These are phyloP conservation scores for Incumbomyces delicatus DNA, from an alignment of 2,329 filamentous ascomycete species.

Conservation along the genomic window DNA sequence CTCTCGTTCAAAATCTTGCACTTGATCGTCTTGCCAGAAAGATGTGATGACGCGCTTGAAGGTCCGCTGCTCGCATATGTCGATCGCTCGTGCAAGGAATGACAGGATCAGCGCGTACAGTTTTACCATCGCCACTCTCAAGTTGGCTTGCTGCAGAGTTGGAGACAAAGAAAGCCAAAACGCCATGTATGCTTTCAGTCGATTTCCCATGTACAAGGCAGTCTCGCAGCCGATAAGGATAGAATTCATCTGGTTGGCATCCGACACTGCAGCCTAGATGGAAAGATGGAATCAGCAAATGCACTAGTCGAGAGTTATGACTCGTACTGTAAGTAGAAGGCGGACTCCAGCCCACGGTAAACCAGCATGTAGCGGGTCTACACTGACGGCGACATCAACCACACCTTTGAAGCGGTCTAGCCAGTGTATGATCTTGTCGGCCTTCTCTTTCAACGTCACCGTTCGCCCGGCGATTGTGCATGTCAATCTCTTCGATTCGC, in stretches of 20 bases:
- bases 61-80: slow-evolving; percentile 9
- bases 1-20: slow-evolving; percentile 5
- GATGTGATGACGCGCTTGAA: slow-evolving; percentile 5
- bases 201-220: slow-evolving; percentile 7
- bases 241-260: slow-evolving; percentile 8
- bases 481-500: background rate
- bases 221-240: slow-evolving; percentile 8
- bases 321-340: slow-evolving; percentile 23
- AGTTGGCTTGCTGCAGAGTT: slow-evolving; percentile 1
- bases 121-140: slow-evolving; percentile 5
- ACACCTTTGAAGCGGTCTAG: slow-evolving; percentile 23
- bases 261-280: slow-evolving; percentile 6
- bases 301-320: no score
- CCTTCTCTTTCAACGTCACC: slow-evolving; percentile 7
- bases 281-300: background rate
- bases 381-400: slow-evolving; percentile 25
- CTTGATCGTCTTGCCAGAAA: slow-evolving; percentile 8
- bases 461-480: background rate
- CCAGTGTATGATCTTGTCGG: slow-evolving; percentile 11
- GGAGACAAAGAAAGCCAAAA: slow-evolving; percentile 3
- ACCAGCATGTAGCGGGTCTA: slow-evolving; percentile 25
- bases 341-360: slow-evolving; percentile 27
- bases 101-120: slow-evolving; percentile 13
- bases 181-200: slow-evolving; percentile 7
- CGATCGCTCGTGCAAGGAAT: slow-evolving; percentile 9